These are phyloP conservation scores for Phytopythium boreale DNA, from an alignment of 352 stramenopile genomes.

Conservation along the genomic window DNA sequence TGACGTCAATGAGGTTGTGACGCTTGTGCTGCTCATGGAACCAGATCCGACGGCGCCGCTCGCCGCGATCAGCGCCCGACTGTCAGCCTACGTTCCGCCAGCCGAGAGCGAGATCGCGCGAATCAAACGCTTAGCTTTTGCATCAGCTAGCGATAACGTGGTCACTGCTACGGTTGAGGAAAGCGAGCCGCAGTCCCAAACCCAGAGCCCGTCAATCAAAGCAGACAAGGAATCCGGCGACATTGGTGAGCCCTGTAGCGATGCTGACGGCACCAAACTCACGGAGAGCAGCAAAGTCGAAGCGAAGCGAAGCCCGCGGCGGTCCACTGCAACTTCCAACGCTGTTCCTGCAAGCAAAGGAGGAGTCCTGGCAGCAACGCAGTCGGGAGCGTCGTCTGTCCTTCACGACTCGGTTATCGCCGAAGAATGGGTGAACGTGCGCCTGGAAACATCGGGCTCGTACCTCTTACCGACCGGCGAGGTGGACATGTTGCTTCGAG, in stretches of 20 bases:
- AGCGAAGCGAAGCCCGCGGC: neutral
- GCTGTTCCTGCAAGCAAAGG: neutral
- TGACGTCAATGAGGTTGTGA: neutral
- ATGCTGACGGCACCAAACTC: neutral
- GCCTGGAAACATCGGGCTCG: constrained; percentile 48
- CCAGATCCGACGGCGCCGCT: constrained; percentile 40
- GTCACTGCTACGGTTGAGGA: neutral
- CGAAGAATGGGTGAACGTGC: constrained; percentile 80
- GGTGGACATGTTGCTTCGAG: constrained; percentile 30
- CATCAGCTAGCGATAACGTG: neutral
- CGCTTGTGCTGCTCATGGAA: neutral
- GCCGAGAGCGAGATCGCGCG: constrained; percentile 70
- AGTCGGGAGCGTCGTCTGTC: constrained; percentile 8
- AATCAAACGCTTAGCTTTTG: constrained; percentile 39
- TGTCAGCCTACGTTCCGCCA: constrained; percentile 45
- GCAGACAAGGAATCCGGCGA: neutral
- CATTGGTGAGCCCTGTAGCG: neutral
- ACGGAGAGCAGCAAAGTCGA: neutral
- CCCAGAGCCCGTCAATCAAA: neutral
- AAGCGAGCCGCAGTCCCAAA: neutral
- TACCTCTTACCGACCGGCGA: constrained; percentile 55
- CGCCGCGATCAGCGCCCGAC: constrained; percentile 57
- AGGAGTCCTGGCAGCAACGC: neutral
- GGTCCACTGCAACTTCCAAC: neutral
- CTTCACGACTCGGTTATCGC: constrained; percentile 68